Base-by-base conservation (phyloP, 2,329 filamentous ascomycete species). In the Xylariales sp. region DNA sequence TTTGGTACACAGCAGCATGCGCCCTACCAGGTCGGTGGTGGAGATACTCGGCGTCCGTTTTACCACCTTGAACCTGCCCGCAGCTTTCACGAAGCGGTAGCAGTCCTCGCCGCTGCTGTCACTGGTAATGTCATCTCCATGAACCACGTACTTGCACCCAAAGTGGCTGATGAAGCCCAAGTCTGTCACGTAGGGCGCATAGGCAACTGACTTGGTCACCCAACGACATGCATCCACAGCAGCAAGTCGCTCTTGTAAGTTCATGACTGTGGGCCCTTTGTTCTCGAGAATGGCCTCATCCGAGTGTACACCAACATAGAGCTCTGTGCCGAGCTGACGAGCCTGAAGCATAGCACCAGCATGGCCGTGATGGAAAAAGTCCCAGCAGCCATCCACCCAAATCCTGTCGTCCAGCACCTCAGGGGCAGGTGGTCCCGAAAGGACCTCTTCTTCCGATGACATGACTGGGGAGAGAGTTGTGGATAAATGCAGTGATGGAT, bases 371-470 rank as follows among this genome's bases (percentile, higher is more conserved):
- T 98, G 93, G 67, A 90, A 94, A 66, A 98, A 98, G 70, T 98
- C 93, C 69, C 96, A 98, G 73, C 93, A 98, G 46, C 93, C 93
- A 61, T 98, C 93, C 18, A 98, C 86, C 94, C 94, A 98, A 55
- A 98, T 87, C 49, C 91, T 82, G 53, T 86, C 81, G 19, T 80
- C 76, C 23, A 76, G 63, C 7, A 80, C 65, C 59, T 75, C 70
- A 24, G 72, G 67, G 38, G 72, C 74, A 31, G 74, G 65, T 30
- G 51, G 49, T 15, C 52, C 52, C 5, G 52, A 50, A 16, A 36
- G 40, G 16, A 36, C 32, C 28, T 36, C 40, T 16, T 39, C 31
- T 30, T 34, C 29, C 36, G 40, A 35, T 30, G 40, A 29, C 40
- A 42, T 40, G 24, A 14, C 30, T 18, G n/a, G n/a, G n/a, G 18